A percentile compares a stretch with the other conserved stretches of the same genome.
Conservation (phyloP, 306 rosid genomes). For the Sphenostylis stenocarpa region DNA sequence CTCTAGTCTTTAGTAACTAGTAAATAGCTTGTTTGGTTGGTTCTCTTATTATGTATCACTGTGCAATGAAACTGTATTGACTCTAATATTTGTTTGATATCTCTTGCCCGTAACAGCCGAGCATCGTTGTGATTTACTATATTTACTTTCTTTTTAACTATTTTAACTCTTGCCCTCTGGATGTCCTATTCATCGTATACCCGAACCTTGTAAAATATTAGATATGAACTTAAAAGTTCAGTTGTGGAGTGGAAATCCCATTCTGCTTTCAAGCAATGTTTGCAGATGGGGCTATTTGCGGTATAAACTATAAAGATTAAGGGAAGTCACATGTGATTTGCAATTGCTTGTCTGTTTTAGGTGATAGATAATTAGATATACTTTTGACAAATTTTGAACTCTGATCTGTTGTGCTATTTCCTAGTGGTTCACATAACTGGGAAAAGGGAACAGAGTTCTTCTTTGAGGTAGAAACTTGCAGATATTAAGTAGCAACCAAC, state of each 20-base stretch:
- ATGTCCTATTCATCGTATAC: background rate
- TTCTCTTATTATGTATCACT: background rate
- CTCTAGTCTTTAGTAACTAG: background rate
- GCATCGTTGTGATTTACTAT: background rate
- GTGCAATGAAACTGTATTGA: background rate
- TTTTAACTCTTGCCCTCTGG: background rate
- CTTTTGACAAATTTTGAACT: background rate
- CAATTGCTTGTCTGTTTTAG: conserved; percentile 8
- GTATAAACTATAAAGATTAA: background rate
- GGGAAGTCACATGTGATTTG: background rate
- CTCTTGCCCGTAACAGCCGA: background rate
- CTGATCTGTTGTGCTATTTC: background rate
- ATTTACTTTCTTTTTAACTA: no score
- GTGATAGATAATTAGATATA: conserved; percentile 12
- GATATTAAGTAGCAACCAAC: background rate
- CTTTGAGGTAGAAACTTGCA: background rate
- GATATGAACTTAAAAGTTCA: background rate
- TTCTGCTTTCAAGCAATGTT: background rate
- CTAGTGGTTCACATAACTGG: background rate
- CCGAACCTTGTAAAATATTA: background rate
- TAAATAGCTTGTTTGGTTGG: background rate
- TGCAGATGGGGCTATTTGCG: background rate
- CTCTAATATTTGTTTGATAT: no score
- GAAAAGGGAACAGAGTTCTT: background rate
- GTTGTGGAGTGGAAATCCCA: background rate